phyloP scores from a whole-genome alignment of 2,329 filamentous ascomycete species.

The Paraphoma chrysanthemicola region DNA sequence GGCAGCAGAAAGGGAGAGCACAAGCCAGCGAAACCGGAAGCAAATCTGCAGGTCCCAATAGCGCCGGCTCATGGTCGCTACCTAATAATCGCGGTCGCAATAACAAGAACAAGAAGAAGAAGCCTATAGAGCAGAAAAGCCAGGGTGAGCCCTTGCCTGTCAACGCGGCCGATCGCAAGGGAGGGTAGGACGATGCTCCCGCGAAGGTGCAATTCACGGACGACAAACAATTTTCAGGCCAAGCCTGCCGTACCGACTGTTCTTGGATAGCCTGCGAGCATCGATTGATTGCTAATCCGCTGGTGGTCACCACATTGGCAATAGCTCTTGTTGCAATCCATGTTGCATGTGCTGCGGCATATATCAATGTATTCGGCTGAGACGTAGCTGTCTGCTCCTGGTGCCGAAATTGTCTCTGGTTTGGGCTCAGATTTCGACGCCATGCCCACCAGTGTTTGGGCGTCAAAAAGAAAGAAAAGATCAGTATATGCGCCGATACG shows the following conservation, averaged over 20 bases:
- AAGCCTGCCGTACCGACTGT: not conserved
- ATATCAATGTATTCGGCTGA: too few relatives aligned
- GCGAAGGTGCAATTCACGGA: not conserved
- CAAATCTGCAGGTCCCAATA: slow-evolving; percentile 21
- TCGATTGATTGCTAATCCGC: too few relatives aligned
- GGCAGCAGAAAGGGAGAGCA: slow-evolving; percentile 30
- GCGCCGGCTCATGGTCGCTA: slow-evolving; percentile 26
- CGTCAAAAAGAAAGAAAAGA: too few relatives aligned
- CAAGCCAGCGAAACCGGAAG: slow-evolving; percentile 32
- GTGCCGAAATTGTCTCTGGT: too few relatives aligned
- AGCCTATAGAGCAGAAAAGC: slow-evolving; percentile 36
- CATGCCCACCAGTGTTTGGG: too few relatives aligned
- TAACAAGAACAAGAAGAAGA: slow-evolving; percentile 37
- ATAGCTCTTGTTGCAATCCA: too few relatives aligned
- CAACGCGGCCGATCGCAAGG: slow-evolving; percentile 55
- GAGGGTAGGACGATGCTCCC: slow-evolving; percentile 40
- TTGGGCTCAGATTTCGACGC: too few relatives aligned
- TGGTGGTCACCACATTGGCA: too few relatives aligned
- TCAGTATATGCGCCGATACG: too few relatives aligned
- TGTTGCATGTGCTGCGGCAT: too few relatives aligned
- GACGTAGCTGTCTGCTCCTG: too few relatives aligned
- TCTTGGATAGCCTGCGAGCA: not conserved
- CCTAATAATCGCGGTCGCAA: slow-evolving; percentile 15
- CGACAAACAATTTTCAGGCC: too few relatives aligned
- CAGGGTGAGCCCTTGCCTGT: slow-evolving; percentile 52